A percentile compares a stretch with the other conserved stretches of the same genome.
Evolutionary conservation across 2,329 filamentous ascomycete genomes (phyloP).

Genomic region (Esteya vermicola): DNA sequence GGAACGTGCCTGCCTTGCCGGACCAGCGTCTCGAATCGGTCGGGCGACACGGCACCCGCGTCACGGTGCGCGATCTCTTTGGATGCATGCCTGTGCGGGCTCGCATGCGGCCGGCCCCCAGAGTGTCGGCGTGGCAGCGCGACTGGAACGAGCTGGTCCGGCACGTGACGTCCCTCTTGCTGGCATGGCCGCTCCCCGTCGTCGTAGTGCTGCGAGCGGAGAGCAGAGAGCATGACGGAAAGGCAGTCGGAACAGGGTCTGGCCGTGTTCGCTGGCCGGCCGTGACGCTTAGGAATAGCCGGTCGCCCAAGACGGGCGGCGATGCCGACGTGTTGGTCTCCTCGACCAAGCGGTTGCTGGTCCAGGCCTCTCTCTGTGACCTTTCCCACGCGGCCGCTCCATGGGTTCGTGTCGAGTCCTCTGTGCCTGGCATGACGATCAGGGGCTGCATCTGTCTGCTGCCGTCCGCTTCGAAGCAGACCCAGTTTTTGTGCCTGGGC

Average conservation of each 20-base stretch:
- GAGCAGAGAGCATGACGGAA: constrained; percentile 20
- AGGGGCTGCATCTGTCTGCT: constrained; percentile 56
- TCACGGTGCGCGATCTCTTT: constrained; percentile 69
- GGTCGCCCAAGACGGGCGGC: constrained; percentile 1
- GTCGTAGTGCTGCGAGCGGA: constrained; percentile 45
- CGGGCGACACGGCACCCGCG: constrained; percentile 57
- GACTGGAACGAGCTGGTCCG: constrained; percentile 52
- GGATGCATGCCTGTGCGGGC: constrained; percentile 83
- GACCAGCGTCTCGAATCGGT: constrained; percentile 34
- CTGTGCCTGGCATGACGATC: constrained; percentile 45
- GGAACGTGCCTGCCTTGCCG: constrained; percentile 45
- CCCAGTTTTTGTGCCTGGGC: constrained; percentile 74
- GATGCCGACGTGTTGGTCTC: constrained; percentile 19
- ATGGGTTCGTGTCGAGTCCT: constrained; percentile 62
- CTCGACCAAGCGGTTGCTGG: constrained; percentile 31
- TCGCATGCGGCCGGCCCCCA: constrained; percentile 52
- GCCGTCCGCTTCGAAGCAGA: constrained; percentile 55
- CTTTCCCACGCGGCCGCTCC: constrained; percentile 30
- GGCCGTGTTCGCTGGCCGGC: constrained; percentile 21
- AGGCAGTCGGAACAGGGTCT: no score
- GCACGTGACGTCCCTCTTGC: constrained; percentile 46
- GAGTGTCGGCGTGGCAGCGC: constrained; percentile 22
- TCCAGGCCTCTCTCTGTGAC: constrained; percentile 51
- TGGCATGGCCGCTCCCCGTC: constrained; percentile 49
- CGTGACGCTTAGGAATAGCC: constrained; percentile 4